Percentiles rank a stretch among this genome's conserved stretches.
These are phyloP conservation scores for Murraya koenigii DNA, from an alignment of 345 rosid genomes.

Conservation along the genomic window DNA sequence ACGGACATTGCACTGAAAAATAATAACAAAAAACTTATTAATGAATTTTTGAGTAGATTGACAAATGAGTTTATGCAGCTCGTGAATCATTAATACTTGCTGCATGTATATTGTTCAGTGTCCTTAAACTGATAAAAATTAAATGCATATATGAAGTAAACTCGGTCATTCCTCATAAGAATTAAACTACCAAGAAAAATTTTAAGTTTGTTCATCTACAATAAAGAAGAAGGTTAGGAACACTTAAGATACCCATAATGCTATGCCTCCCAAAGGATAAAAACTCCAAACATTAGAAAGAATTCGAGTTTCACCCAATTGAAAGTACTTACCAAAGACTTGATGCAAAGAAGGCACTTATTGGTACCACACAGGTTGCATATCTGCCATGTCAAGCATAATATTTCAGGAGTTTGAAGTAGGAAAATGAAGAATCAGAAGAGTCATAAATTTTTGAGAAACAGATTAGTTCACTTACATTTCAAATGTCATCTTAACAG, in stretches of 20 bases:
- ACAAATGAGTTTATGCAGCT: not conserved
- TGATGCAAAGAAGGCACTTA: constrained; percentile 96
- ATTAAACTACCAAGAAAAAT: not conserved
- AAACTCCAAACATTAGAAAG: not conserved
- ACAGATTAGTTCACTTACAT: constrained; percentile 50
- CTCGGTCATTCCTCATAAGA: not conserved
- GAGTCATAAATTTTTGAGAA: not conserved
- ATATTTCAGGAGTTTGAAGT: constrained; percentile 16
- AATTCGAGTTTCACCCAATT: not conserved
- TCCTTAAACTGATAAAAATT: not conserved
- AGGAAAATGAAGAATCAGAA: not conserved
- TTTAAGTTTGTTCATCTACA: not conserved
- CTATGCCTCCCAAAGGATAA: not conserved
- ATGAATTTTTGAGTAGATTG: not conserved
- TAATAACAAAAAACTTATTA: not conserved
- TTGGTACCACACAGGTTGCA: constrained; percentile 87
- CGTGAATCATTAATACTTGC: not conserved
- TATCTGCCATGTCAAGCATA: constrained; percentile 49
- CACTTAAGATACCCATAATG: not conserved
- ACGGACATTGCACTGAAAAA: not conserved
- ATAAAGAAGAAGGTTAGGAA: not conserved
- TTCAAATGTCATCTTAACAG: constrained; percentile 93
- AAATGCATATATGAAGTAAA: not conserved
- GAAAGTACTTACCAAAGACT: constrained; percentile 83
- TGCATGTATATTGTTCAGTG: not conserved